A percentile compares a stretch with the other conserved stretches of the same genome.
Evolutionary conservation across 2,329 filamentous ascomycete species (phyloP).

Genomic region (Epichloe sp.): DNA sequence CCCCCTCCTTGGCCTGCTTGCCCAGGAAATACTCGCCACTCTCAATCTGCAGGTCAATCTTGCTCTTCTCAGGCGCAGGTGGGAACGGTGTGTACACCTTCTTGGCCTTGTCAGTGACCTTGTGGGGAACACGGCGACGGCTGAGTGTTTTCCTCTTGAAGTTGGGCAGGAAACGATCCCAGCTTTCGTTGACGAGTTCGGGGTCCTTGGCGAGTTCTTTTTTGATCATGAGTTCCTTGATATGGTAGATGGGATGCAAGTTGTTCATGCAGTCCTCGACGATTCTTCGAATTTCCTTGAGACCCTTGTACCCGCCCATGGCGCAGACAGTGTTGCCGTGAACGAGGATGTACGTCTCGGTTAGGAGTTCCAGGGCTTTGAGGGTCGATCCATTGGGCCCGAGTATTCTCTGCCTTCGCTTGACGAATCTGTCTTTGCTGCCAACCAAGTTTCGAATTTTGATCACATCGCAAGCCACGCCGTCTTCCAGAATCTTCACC

Average conservation of each 20-base stretch:
- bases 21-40: conserved; percentile 92
- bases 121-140: conserved; percentile 69
- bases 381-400: conserved; percentile 85
- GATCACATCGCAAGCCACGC: conserved; percentile 84
- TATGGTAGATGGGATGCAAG: conserved; percentile 82
- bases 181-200: conserved; percentile 73
- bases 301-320: conserved; percentile 84
- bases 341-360: conserved; percentile 82
- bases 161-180: conserved; percentile 92
- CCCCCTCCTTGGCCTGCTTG: conserved; percentile 83
- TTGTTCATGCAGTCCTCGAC: conserved; percentile 96
- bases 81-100: conserved; percentile 97
- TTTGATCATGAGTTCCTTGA: conserved; percentile 77
- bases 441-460: conserved; percentile 84
- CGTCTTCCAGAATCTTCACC: conserved; percentile 87
- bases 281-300: conserved; percentile 83
- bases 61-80: conserved; percentile 94
- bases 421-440: conserved; percentile 93
- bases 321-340: conserved; percentile 90
- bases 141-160: conserved; percentile 90
- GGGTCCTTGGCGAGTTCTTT: conserved; percentile 83
- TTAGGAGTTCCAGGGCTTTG: conserved; percentile 87
- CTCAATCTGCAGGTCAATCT: conserved; percentile 96
- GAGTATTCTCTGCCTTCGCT: conserved; percentile 82
- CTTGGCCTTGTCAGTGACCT: conserved; percentile 84